These are phyloP conservation scores for Ceratocystis variospora DNA, from an alignment of 2,329 filamentous ascomycete species.

Conservation along the genomic window DNA sequence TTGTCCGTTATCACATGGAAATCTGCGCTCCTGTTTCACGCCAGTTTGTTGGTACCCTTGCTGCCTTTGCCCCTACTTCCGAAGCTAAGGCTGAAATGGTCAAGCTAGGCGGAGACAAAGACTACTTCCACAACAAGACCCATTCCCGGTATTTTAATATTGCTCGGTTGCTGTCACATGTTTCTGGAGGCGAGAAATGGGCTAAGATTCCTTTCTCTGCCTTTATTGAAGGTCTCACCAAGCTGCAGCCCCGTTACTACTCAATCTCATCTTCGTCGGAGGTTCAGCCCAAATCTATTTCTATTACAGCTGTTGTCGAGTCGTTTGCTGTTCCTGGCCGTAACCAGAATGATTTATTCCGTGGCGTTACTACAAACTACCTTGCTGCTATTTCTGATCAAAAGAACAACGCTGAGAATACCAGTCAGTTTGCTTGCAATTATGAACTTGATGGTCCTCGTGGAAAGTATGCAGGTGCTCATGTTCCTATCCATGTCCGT, in stretches of 20 bases:
- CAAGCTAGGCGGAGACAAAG: constrained; percentile 81
- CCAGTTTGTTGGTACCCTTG: constrained; percentile 78
- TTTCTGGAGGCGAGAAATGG: constrained; percentile 65
- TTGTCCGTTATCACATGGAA: constrained; percentile 90
- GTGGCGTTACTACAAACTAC: constrained; percentile 95
- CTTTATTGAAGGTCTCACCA: constrained; percentile 83
- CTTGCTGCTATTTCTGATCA: constrained; percentile 89
- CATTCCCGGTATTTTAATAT: constrained; percentile 76
- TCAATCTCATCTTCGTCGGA: constrained; percentile 95
- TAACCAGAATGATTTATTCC: constrained; percentile 55
- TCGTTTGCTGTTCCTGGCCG: constrained; percentile 64
- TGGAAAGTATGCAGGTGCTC: constrained; percentile 93
- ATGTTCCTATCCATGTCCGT: constrained; percentile 87
- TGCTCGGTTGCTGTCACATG: constrained; percentile 62
- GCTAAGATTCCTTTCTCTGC: constrained; percentile 79
- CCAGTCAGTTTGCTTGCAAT: constrained; percentile 68
- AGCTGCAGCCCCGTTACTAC: constrained; percentile 96
- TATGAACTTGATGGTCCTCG: constrained; percentile 81
- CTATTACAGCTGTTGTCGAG: constrained; percentile 90
- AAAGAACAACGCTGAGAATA: constrained; percentile 75
- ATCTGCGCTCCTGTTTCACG: constrained; percentile 90
- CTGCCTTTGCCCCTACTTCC: constrained; percentile 80
- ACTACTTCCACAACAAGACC: constrained; percentile 84
- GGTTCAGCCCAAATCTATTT: constrained; percentile 87
- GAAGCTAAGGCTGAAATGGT: constrained; percentile 73